phyloP scores from a whole-genome alignment of 768 basidiomycete genomes.

The Trametes maxima region DNA sequence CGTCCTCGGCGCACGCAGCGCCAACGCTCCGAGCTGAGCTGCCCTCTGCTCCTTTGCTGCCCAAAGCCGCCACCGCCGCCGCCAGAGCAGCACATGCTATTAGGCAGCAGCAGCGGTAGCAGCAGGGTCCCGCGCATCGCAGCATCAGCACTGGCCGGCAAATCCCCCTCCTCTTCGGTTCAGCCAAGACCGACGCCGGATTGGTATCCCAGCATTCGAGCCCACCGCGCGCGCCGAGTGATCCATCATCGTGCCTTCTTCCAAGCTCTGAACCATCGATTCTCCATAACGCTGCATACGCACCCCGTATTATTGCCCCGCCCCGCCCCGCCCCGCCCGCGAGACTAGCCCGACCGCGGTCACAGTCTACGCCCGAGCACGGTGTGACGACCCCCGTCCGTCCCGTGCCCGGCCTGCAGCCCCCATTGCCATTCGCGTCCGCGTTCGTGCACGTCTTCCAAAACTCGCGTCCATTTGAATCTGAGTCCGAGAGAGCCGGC shows the following conservation, averaged over 20 bases:
- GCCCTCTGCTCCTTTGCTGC: background rate
- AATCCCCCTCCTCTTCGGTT: slow-evolving; percentile 12
- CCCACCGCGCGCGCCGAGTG: background rate
- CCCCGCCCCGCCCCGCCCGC: background rate
- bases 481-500: slow-evolving; percentile 15
- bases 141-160: slow-evolving; percentile 6
- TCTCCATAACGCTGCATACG: slow-evolving; percentile 10
- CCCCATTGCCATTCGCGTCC: slow-evolving; percentile 2
- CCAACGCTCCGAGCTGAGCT: background rate
- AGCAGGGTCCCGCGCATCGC: background rate
- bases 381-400: background rate
- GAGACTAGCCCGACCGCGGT: background rate
- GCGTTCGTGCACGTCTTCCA: background rate
- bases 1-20: slow-evolving; percentile 1
- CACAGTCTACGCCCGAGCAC: background rate
- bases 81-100: background rate
- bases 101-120: background rate
- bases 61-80: background rate
- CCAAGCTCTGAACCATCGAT: slow-evolving; percentile 15
- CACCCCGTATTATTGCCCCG: slow-evolving; percentile 1
- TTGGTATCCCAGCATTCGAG: slow-evolving; percentile 4
- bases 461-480: slow-evolving; percentile 16
- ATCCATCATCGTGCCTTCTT: slow-evolving; percentile 6
- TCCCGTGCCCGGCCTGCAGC: background rate
- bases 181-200: slow-evolving; percentile 11